phyloP scores from a whole-genome alignment of 352 stramenopile genomes.

The Pythium oligandrum region DNA sequence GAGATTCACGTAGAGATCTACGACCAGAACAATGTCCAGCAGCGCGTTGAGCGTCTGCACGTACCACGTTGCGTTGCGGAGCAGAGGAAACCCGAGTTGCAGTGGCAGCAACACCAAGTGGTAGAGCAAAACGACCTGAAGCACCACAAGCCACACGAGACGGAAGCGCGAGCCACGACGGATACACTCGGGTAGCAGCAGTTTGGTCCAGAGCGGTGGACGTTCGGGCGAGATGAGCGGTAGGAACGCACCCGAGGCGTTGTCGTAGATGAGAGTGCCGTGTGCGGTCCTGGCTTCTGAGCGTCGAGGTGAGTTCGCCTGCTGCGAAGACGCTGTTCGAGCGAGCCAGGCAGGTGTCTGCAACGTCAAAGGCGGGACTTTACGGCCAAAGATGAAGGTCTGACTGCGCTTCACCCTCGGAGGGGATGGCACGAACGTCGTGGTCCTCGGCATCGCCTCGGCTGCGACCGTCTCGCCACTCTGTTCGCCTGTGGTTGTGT shows the following conservation, averaged over 20 bases:
- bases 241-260: constrained; percentile 5
- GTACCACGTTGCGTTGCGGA: constrained; percentile 14
- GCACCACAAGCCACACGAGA: constrained; percentile 30
- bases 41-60: constrained; percentile 19
- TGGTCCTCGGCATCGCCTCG: constrained; percentile 2
- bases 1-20: constrained; percentile 47
- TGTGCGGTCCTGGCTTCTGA: no score
- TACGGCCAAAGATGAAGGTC: constrained; percentile 12
- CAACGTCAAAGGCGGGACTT: no score
- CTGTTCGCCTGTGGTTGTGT: background rate
- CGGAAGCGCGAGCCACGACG: constrained; percentile 24
- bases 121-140: constrained; percentile 34
- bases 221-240: constrained; percentile 12
- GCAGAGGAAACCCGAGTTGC: constrained; percentile 30
- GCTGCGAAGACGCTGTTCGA: no score
- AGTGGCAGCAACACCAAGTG: constrained; percentile 39
- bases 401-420: constrained; percentile 9
- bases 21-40: constrained; percentile 29
- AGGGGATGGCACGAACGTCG: constrained; percentile 14
- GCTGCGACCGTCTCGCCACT: constrained; percentile 8
- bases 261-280: no score
- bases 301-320: no score
- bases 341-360: no score
- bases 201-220: constrained; percentile 12
- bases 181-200: constrained; percentile 26